Evolutionary conservation across 164 flowering plant species (phyloP), one percentile per base, ranked within the genome.

Genomic region (Magnolia kwangsiensis): DNA sequence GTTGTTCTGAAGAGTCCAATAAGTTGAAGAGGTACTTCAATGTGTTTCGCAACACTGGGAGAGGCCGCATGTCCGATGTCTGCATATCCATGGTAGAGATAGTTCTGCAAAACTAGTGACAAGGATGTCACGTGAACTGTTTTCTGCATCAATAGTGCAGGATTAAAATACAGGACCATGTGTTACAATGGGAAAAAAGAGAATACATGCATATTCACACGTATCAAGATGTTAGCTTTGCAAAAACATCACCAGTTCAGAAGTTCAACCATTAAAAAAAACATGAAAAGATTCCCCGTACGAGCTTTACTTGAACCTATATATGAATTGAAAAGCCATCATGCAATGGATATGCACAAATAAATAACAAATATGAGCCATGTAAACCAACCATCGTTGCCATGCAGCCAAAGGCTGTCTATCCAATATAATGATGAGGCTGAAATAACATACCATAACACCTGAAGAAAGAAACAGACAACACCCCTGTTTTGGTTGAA

Each of bases 81-180:
- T 83, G 87, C 66, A 81, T 67, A 37, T 83, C 63, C 79, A 80
- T 83, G 50, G 81, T 63, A 59, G 91, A 86, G 51, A 93, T 87
- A 37, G 95, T 92, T 86, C 97, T 92, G 92, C 97, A 95, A 82
- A 95, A 95, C 98, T 95, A 81, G 82, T 11, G 64, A 79, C 21
- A 80, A 21, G 79, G 8, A 80, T 23, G 13, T 74, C 69, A 70
- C 64, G 71, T 77, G 76, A 80, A 37, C 50, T 61, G 50, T 49
- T 37, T 51, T 61, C 55, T 37, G 70, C 27, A 18, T 63, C 19
- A 71, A 70, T 21, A 45, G 50, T 49, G 66, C 7, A 19, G 45
- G 27, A 13, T 16, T 78, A 13, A 63, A 45, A 49, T 37, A 49
- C 37, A 63, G 45, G 45, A 75, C 5, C 50, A 16, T 29, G 14